Evolutionary conservation across 257 asterid genomes (phyloP).

Genomic region (Solanum piurae): DNA sequence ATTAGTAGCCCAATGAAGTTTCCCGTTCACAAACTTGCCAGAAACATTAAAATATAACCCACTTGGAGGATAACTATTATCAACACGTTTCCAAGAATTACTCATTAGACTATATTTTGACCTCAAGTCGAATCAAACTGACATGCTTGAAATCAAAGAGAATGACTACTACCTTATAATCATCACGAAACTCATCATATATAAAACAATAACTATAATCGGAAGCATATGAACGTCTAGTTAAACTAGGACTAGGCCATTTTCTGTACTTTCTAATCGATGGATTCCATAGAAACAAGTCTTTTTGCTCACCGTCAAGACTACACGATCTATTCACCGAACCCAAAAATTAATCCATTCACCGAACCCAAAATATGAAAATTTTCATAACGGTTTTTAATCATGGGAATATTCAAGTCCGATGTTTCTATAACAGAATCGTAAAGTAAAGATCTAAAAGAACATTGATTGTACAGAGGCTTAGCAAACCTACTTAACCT

Average conservation of each 20-base stretch:
- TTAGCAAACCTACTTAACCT: too few relatives aligned
- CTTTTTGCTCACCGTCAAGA: not conserved
- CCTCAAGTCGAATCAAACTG: too few relatives aligned
- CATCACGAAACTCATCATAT: not conserved
- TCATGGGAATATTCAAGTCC: not conserved
- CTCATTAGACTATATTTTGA: not conserved
- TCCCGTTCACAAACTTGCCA: too few relatives aligned
- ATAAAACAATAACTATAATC: not conserved
- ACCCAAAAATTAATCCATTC: too few relatives aligned
- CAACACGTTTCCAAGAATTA: too few relatives aligned
- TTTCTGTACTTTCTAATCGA: not conserved
- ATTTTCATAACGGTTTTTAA: not conserved
- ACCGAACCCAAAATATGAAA: not conserved
- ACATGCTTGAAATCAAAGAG: not conserved
- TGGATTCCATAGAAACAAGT: not conserved
- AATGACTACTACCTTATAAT: not conserved
- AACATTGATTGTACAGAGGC: not conserved
- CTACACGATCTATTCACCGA: too few relatives aligned
- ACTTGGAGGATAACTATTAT: too few relatives aligned
- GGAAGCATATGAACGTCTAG: too few relatives aligned
- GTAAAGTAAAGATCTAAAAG: not conserved
- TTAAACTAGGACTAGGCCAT: not conserved
- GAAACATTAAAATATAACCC: too few relatives aligned
- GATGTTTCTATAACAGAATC: not conserved
- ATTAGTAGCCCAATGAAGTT: too few relatives aligned